Evolutionary conservation across 805 yeast genomes (phyloP).

Genomic region (Yarrowia bubula): DNA sequence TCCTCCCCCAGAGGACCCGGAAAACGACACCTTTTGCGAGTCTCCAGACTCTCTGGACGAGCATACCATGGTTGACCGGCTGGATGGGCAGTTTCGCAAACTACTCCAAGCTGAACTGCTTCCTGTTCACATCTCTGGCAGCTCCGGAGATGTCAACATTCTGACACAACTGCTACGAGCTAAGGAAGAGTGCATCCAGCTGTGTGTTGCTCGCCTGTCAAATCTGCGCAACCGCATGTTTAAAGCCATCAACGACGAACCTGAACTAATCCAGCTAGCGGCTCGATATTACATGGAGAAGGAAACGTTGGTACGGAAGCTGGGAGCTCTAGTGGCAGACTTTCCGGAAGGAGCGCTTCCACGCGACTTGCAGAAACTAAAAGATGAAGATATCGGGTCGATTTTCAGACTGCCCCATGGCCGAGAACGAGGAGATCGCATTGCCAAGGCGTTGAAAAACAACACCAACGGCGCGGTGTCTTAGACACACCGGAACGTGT

Average conservation of each 20-base stretch:
- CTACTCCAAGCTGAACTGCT: not conserved
- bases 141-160: not conserved
- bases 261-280: not conserved
- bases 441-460: not conserved
- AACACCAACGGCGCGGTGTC: not conserved
- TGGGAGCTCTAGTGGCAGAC: not conserved
- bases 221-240: not conserved
- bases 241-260: slow-evolving; percentile 2
- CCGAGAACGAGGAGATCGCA: not conserved
- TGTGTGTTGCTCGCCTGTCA: not conserved
- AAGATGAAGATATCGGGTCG: not conserved
- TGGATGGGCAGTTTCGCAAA: not conserved
- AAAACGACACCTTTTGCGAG: not conserved
- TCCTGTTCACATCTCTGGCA: not conserved
- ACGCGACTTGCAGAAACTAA: not conserved
- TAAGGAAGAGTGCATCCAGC: not conserved
- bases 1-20: not conserved
- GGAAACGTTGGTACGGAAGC: not conserved
- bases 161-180: not conserved
- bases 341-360: not conserved
- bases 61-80: not conserved
- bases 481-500: too few species aligned
- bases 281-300: slow-evolving; percentile 9
- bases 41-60: not conserved
- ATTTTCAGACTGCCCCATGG: not conserved